Evolutionary conservation across 345 rosid species (phyloP).

Genomic region (Eucalyptus brandiana): DNA sequence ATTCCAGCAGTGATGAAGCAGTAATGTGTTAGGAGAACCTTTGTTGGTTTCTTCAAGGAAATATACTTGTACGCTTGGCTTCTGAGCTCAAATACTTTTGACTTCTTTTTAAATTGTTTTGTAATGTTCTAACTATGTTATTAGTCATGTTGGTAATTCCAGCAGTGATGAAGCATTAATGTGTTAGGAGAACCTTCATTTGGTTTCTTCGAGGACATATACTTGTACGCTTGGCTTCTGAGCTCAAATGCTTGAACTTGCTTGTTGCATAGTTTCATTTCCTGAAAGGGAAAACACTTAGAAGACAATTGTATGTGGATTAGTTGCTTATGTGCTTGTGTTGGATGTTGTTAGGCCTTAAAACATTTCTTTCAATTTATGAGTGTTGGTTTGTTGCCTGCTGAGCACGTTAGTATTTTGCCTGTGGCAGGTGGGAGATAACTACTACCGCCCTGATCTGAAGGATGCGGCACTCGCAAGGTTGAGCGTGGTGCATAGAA

Average conservation of each 20-base stretch:
- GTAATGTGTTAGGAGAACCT: conserved; percentile 29
- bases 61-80: conserved; percentile 30
- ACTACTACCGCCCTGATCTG: conserved; percentile 87
- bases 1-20: conserved; percentile 30
- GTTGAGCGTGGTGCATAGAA: conserved; percentile 65
- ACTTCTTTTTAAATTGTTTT: neutral
- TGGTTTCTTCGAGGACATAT: conserved; percentile 27
- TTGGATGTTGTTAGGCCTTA: neutral
- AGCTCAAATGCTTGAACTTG: neutral
- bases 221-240: conserved; percentile 30
- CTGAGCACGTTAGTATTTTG: neutral
- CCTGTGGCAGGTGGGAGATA: conserved; percentile 50
- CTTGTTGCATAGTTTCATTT: neutral
- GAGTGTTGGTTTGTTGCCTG: neutral
- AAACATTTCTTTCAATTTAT: neutral
- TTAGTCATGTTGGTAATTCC: neutral
- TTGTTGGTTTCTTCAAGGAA: conserved; percentile 21
- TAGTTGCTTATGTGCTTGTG: neutral
- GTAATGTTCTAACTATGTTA: neutral
- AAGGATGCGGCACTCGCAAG: conserved; percentile 87
- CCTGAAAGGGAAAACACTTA: neutral
- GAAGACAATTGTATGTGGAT: neutral
- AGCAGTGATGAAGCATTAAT: conserved; percentile 43
- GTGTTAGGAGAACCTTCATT: conserved; percentile 16
- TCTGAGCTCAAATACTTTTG: neutral